Conservation (phyloP, 2,329 filamentous ascomycete species). For the Pyricularia pennisetigena region DNA sequence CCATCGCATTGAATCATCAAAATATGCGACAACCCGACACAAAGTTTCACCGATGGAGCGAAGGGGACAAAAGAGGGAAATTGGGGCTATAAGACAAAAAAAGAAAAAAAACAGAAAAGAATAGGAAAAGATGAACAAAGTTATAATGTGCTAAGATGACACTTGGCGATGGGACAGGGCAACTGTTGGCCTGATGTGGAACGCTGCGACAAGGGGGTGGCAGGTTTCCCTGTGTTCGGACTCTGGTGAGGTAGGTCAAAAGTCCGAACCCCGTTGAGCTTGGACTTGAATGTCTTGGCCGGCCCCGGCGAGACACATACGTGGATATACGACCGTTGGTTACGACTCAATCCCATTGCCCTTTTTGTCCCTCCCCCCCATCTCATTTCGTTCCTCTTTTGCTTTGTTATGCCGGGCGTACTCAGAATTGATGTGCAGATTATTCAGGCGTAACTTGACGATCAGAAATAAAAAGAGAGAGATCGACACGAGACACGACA, state of each 20-base stretch:
- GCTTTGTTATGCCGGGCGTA: neutral
- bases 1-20: neutral
- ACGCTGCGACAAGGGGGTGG: neutral
- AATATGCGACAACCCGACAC: neutral
- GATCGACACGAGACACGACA: neutral
- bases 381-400: neutral
- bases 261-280: neutral
- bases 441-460: neutral
- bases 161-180: too few species aligned
- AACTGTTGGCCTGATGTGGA: neutral
- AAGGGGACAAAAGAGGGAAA: neutral
- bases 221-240: neutral
- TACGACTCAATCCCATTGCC: neutral
- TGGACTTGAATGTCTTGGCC: neutral
- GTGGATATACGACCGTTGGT: neutral
- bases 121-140: neutral
- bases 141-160: neutral
- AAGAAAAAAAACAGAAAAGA: neutral
- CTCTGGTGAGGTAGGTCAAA: neutral
- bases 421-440: neutral
- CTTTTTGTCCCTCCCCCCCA: neutral
- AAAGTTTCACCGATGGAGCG: neutral
- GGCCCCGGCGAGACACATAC: neutral
- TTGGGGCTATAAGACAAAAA: neutral
- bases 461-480: neutral